A percentile compares a stretch with the other conserved stretches of the same genome.
phyloP scores from a whole-genome alignment of 306 rosid genomes.

The Biancaea sappan region DNA sequence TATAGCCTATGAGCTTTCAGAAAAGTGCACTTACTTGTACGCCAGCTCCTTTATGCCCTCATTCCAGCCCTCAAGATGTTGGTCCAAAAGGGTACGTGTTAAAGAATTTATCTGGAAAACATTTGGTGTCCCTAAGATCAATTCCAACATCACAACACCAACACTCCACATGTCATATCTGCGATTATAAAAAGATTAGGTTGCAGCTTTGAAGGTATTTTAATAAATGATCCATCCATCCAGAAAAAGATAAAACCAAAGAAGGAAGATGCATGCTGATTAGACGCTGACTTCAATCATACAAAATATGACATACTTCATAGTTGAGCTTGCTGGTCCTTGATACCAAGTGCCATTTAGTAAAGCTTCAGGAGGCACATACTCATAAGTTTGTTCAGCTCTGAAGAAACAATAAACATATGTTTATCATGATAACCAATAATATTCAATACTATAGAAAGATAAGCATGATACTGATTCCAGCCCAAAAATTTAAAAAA shows the following conservation, averaged over 20 bases:
- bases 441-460: slow-evolving; percentile 11
- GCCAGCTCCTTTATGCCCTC: slow-evolving; percentile 83
- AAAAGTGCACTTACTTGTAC: slow-evolving; percentile 62
- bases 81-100: slow-evolving; percentile 83
- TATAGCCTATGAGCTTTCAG: slow-evolving; percentile 10
- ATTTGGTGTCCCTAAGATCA: slow-evolving; percentile 84
- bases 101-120: slow-evolving; percentile 76
- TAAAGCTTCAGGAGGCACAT: slow-evolving; percentile 91
- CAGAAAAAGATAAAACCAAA: background rate
- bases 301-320: slow-evolving; percentile 66
- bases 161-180: slow-evolving; percentile 99
- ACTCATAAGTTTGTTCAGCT: slow-evolving; percentile 88
- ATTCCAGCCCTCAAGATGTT: slow-evolving; percentile 85
- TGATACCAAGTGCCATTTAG: slow-evolving; percentile 84
- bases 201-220: slow-evolving; percentile 23
- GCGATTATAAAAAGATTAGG: slow-evolving; percentile 34
- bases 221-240: slow-evolving; percentile 25
- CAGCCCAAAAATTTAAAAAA: no score
- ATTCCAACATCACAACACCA: slow-evolving; percentile 93
- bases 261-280: background rate
- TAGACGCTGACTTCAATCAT: slow-evolving; percentile 21
- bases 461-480: slow-evolving; percentile 58
- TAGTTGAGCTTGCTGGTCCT: slow-evolving; percentile 61
- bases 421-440: slow-evolving; percentile 25
- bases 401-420: slow-evolving; percentile 46